These are phyloP conservation scores for Bremia lactucae DNA, from an alignment of 352 stramenopile species.

Conservation along the genomic window DNA sequence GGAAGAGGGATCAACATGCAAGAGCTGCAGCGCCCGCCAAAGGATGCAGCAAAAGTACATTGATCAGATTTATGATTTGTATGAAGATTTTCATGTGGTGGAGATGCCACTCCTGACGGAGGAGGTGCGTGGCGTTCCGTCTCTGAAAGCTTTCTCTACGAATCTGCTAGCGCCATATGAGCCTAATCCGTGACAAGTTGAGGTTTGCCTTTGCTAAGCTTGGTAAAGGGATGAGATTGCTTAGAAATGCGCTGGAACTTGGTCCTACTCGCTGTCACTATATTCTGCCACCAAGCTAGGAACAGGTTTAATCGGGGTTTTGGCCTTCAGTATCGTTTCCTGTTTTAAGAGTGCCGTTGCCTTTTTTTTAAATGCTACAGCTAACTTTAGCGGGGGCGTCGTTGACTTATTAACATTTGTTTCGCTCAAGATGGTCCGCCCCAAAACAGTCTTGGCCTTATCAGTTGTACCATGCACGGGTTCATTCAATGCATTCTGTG, in stretches of 20 bases:
- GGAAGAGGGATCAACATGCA: constrained; percentile 58
- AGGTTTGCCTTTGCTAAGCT: too few species aligned
- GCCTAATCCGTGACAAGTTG: constrained; percentile 33
- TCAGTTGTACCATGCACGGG: constrained; percentile 11
- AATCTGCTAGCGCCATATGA: constrained; percentile 92
- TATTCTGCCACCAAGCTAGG: constrained; percentile 66
- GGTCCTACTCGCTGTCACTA: constrained; percentile 52
- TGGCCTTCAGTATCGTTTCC: constrained; percentile 28
- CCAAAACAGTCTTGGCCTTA: background rate
- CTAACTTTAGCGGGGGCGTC: constrained; percentile 19
- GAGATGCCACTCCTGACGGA: constrained; percentile 98
- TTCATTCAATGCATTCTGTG: constrained; percentile 15
- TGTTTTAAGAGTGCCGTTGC: constrained; percentile 9
- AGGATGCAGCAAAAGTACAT: constrained; percentile 99
- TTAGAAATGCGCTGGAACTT: constrained; percentile 11
- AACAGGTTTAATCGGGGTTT: constrained; percentile 22
- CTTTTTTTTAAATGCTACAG: constrained; percentile 30
- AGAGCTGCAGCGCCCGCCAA: constrained; percentile 93
- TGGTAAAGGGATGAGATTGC: too few species aligned
- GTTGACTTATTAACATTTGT: background rate
- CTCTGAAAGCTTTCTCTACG: constrained; percentile 90
- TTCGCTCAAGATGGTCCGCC: background rate
- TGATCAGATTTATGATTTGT: constrained; percentile 99
- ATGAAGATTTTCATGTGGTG: constrained; percentile 98
- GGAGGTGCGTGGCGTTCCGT: constrained; percentile 94